Percentiles rank a stretch among this genome's conserved stretches.
Evolutionary conservation across 2,329 filamentous ascomycete genomes (phyloP).

Genomic region (Paraphoma chrysanthemicola): DNA sequence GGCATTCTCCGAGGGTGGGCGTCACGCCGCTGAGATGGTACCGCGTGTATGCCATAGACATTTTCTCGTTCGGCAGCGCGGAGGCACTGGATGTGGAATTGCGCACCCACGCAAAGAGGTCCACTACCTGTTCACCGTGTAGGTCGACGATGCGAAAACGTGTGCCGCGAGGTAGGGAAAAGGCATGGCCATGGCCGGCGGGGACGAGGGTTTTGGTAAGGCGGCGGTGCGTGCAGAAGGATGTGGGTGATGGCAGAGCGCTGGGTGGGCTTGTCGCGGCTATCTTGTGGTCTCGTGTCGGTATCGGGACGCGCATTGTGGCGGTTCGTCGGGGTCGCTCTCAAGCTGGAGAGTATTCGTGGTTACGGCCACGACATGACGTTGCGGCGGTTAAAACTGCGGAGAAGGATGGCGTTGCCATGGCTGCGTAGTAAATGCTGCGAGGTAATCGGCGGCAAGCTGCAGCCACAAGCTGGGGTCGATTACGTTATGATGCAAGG

Average conservation of each 20-base stretch:
- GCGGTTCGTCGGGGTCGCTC: background rate
- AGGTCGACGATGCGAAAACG: constrained; percentile 50
- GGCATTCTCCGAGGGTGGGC: constrained; percentile 45
- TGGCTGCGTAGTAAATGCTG: background rate
- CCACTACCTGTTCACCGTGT: constrained; percentile 50
- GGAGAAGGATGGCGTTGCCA: background rate
- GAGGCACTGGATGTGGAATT: background rate
- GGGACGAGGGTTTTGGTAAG: constrained; percentile 6
- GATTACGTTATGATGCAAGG: constrained; percentile 2
- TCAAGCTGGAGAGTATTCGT: background rate
- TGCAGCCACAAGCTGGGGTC: background rate
- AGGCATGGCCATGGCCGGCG: constrained; percentile 31
- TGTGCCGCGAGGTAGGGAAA: constrained; percentile 43
- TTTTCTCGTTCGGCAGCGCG: constrained; percentile 34
- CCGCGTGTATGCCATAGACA: constrained; percentile 49
- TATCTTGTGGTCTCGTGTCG: background rate
- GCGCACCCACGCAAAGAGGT: constrained; percentile 48
- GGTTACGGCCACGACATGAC: background rate
- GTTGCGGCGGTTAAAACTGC: background rate
- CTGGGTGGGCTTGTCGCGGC: background rate
- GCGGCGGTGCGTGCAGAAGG: background rate
- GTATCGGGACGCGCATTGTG: background rate
- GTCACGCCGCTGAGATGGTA: constrained; percentile 45
- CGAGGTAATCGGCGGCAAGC: background rate
- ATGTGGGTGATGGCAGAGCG: background rate